Base-by-base conservation (phyloP, 1,284 basidiomycete species). In the Sanguinoderma infundibulare region DNA sequence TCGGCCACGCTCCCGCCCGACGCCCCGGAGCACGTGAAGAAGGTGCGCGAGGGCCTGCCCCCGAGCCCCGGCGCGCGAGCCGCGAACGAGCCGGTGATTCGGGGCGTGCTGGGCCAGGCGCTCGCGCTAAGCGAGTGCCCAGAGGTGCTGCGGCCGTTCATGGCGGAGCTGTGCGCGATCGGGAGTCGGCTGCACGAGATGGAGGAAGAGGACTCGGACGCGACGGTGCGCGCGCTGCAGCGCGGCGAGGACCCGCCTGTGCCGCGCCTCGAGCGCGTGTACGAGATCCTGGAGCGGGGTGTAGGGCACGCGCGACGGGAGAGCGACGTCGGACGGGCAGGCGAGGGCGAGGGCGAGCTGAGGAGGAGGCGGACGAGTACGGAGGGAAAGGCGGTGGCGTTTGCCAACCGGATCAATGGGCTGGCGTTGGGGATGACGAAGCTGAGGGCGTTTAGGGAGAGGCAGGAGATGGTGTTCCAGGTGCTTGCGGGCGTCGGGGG, bases 341-440 rank as follows among this genome's bases (percentile, higher is more conserved):
- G 53, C 6, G 35, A 24, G 0, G 49, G 22, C 32, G 53, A 50
- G 2, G 49, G 67, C 71, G 62, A 50, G 68, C 65, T 67, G 34
- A 64, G 35, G 55, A 39, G 57, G 66, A 32, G 69, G 69, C 57
- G 47, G 73, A 73, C 70, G 72, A 87, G 7, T 81, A 89, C 69
- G 86, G 87, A 71, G 68, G 71, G 71, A 3, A 73, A 84, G 17
- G 84, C 86, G 10, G 83, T 91, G 50, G 78, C 83, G 53, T 88
- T 94, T 70, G 82, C 87, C 39, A 94, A 94, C 70, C 74, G 87
- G 62, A 83, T 94, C 46, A 93, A 92, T 72, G 82, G 79, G 22
- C 79, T 94, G 5, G 87, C 89, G 64, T 68, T 94, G 59, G 81
- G 80, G 0, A 85, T 93, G 83, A 90, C 87, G 52, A 79, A 78